phyloP scores from a whole-genome alignment of 805 yeast genomes.

The Candida parachauliodes region DNA sequence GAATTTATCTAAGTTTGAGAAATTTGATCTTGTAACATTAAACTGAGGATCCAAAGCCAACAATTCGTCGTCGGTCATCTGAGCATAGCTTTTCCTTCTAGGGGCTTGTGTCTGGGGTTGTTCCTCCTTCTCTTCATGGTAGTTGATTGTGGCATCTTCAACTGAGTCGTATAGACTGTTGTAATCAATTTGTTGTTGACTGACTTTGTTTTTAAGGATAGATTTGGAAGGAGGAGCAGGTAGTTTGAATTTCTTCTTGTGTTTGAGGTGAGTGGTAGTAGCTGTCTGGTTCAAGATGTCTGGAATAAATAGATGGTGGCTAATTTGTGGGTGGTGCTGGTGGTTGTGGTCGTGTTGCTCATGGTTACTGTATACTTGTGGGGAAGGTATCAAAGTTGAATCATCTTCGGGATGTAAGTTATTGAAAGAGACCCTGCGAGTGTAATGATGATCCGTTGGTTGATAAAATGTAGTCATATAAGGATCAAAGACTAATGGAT shows the following conservation, averaged over 20 bases:
- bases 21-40: conserved; percentile 30
- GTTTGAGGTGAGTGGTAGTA: background rate
- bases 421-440: conserved; percentile 44
- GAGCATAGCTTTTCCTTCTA: conserved; percentile 45
- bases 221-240: conserved; percentile 34
- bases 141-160: conserved; percentile 15
- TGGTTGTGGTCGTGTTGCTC: too few species aligned
- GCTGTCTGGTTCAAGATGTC: conserved; percentile 1
- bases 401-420: conserved; percentile 30
- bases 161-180: conserved; percentile 11
- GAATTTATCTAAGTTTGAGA: conserved; percentile 39
- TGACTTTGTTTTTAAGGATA: conserved; percentile 37
- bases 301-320: conserved; percentile 12
- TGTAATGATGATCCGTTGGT: conserved; percentile 9
- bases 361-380: background rate
- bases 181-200: conserved; percentile 21
- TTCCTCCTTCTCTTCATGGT: conserved; percentile 15
- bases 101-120: conserved; percentile 5
- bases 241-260: conserved; percentile 12
- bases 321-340: background rate
- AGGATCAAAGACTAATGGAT: too few species aligned
- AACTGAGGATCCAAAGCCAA: conserved; percentile 54
- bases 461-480: conserved; percentile 1
- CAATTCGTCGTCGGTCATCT: conserved; percentile 52
- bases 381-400: background rate